Base-by-base conservation (phyloP, 768 basidiomycete genomes). In the Tylopilus rubrobrunneus region DNA sequence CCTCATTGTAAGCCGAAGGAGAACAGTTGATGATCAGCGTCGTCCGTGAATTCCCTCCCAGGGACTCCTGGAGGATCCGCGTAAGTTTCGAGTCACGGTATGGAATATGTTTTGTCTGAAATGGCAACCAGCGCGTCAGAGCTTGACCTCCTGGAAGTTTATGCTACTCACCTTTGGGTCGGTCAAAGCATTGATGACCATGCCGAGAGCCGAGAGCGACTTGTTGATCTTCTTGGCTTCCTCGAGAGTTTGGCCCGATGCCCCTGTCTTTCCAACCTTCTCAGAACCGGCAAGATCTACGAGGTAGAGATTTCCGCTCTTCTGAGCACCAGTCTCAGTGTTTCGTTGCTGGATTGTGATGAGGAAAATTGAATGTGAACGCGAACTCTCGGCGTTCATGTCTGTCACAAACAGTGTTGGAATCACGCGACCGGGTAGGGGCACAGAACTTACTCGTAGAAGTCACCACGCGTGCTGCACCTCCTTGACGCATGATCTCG, bases 211-310 rank as follows among this genome's bases (percentile, higher is more conserved):
- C 17, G 93, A 96, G 27, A 99, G 75, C 28, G 90, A 93, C 73
- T 99, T 99, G 77, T 99, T 99, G 76, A 99, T 99, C 80, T 99
- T 99, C 85, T 99, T 99, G 14, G 97, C 97, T 73, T 99, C 97
- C 71, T 99, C 97, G 8, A 99, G 75, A 25, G 97, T 99, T 71
- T 99, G 98, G 1, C 97, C 97, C 3, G 95, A 98, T 48, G 97
- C 97, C 19, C 97, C 97, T 40, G 97, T 99, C 79, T 99, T 99
- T 45, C 96, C 96, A 52, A 99, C 95, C 74, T 99, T 99, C 73
- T 99, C 97, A 21, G 93, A 97, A 63, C 97, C 97, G 52, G 97
- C 97, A 59, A 99, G 78, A 78, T 99, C 97, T 46, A 99, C 97
- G 19, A 99, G 84, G 69, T 97, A 99, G 11, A 99, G 76, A 64